Conservation (phyloP, 140 eudicot species). For the Bidens hawaiensis region DNA sequence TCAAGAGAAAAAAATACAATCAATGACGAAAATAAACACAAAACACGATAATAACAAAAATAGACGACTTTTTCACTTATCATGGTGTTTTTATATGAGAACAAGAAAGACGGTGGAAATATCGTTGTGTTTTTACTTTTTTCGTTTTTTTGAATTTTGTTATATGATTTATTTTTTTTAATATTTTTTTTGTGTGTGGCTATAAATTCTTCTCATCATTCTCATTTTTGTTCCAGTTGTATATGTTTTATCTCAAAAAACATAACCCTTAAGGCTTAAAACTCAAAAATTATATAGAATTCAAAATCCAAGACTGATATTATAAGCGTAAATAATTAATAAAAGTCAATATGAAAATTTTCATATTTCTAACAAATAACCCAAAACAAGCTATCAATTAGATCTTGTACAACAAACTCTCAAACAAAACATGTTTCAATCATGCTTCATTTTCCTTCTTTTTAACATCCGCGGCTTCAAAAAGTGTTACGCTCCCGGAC, state of each 20-base stretch:
- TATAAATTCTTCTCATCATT: too few relatives aligned
- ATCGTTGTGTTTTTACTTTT: too few relatives aligned
- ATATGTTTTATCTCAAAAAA: not conserved
- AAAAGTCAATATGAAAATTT: not conserved
- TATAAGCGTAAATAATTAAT: constrained; percentile 5
- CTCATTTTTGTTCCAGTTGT: too few relatives aligned
- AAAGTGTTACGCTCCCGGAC: constrained; percentile 55
- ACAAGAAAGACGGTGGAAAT: too few relatives aligned
- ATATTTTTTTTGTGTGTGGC: too few relatives aligned
- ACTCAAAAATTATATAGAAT: not conserved
- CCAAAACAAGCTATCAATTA: constrained; percentile 9
- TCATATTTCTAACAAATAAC: constrained; percentile 6
- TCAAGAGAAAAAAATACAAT: too few relatives aligned
- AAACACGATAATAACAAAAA: too few relatives aligned
- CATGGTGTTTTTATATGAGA: too few relatives aligned
- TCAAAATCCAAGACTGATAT: not conserved
- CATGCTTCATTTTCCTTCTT: constrained; percentile 14
- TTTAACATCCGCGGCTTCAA: constrained; percentile 42
- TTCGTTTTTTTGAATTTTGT: too few relatives aligned
- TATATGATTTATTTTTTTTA: too few relatives aligned
- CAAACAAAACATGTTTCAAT: constrained; percentile 15
- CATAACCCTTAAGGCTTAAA: not conserved
- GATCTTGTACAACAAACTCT: constrained; percentile 30
- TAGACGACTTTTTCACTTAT: too few relatives aligned
- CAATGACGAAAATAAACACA: too few relatives aligned